Evolutionary conservation across 306 rosid species (phyloP).

Genomic region (Purshia tridentata): DNA sequence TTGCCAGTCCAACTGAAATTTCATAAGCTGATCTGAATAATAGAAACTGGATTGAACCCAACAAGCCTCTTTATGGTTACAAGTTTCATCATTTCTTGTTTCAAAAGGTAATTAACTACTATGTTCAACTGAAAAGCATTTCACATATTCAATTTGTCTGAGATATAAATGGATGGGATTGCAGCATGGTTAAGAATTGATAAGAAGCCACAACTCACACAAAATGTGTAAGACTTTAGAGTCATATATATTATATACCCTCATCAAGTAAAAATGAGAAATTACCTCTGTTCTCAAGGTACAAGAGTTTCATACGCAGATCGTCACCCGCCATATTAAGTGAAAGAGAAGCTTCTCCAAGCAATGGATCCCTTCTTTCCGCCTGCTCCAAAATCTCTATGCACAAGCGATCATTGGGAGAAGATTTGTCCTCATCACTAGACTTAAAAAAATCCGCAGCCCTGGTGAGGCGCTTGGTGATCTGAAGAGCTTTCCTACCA

Average conservation of each 20-base stretch:
- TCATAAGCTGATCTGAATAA: not conserved
- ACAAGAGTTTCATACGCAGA: slow-evolving; percentile 57
- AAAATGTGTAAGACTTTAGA: too few relatives aligned
- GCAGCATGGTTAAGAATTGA: too few relatives aligned
- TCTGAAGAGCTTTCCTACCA: slow-evolving; percentile 70
- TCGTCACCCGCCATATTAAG: slow-evolving; percentile 75
- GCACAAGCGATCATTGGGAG: slow-evolving; percentile 46
- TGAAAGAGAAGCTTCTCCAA: slow-evolving; percentile 66
- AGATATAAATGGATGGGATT: too few relatives aligned
- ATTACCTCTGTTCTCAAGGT: slow-evolving; percentile 74
- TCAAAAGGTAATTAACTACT: too few relatives aligned
- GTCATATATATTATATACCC: too few relatives aligned
- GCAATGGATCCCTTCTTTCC: slow-evolving; percentile 63
- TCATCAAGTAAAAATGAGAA: not conserved
- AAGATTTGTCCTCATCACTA: slow-evolving; percentile 46
- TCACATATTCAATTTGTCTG: too few relatives aligned
- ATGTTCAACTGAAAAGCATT: too few relatives aligned
- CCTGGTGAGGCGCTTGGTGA: slow-evolving; percentile 48
- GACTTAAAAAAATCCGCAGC: slow-evolving; percentile 43
- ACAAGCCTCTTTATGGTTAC: too few relatives aligned
- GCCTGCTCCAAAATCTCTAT: slow-evolving; percentile 77
- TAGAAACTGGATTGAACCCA: not conserved
- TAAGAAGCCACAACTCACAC: too few relatives aligned
- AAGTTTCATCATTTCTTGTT: too few relatives aligned
- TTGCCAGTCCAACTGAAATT: slow-evolving; percentile 64